Conservation (phyloP, 441 rosid species). For the Eutrema salsugineum region DNA sequence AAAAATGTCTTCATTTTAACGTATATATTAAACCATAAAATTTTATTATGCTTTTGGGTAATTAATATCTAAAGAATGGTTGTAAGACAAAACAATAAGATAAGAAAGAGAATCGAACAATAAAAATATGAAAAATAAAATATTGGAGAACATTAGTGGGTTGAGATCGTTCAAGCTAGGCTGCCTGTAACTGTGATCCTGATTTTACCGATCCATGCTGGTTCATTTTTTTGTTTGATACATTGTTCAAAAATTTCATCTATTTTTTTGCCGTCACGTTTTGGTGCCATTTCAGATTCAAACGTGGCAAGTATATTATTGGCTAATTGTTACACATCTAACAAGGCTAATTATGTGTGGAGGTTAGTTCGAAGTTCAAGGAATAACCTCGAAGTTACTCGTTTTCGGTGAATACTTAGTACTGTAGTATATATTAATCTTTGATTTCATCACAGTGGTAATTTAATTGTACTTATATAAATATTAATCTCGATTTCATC, state of each 20-base stretch:
- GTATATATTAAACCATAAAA: background rate
- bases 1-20: background rate
- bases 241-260: background rate
- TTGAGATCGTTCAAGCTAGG: background rate
- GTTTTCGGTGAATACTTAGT: too few species aligned
- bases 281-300: background rate
- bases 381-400: conserved; percentile 1
- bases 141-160: background rate
- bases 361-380: background rate
- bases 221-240: background rate
- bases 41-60: too few species aligned
- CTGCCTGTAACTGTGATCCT: background rate
- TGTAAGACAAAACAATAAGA: background rate
- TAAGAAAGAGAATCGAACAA: background rate
- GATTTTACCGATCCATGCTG: background rate
- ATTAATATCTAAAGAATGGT: background rate
- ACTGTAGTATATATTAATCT: too few species aligned
- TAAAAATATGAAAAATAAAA: background rate
- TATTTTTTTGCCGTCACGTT: background rate
- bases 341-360: conserved; percentile 1
- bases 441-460: too few species aligned
- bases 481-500: background rate
- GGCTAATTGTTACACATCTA: background rate
- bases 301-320: background rate
- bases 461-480: too few species aligned